Evolutionary conservation across 345 rosid genomes (phyloP).

Genomic region (Gynandropsis gynandra): DNA sequence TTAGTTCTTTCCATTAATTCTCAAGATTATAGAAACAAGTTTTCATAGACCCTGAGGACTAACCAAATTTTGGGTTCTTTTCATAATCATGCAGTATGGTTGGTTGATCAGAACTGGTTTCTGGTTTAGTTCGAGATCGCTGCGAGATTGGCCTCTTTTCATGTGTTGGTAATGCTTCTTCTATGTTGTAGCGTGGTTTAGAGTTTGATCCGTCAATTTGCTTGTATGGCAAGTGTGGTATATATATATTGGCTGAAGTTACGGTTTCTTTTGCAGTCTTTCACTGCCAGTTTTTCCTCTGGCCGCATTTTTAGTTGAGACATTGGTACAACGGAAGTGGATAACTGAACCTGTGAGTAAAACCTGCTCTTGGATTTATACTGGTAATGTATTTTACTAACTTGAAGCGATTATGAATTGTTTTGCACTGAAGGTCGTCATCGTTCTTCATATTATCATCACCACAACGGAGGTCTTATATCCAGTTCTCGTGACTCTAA

Average conservation of each 20-base stretch:
- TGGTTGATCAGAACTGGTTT: conserved; percentile 83
- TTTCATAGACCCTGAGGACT: neutral
- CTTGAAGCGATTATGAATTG: neutral
- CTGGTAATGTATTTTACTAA: neutral
- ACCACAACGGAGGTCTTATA: conserved; percentile 57
- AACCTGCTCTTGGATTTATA: conserved; percentile 3
- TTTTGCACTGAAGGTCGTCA: conserved; percentile 45
- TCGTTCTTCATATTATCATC: conserved; percentile 60
- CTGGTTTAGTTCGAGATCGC: conserved; percentile 85
- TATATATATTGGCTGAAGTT: neutral
- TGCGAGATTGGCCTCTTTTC: conserved; percentile 95
- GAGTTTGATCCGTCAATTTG: neutral
- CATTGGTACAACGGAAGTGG: conserved; percentile 48
- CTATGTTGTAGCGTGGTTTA: conserved; percentile 4
- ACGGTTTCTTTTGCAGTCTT: conserved; percentile 46
- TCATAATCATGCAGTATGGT: conserved; percentile 63
- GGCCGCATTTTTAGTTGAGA: conserved; percentile 74
- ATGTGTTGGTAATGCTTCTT: conserved; percentile 76
- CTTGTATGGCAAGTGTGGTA: neutral
- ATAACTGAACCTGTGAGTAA: conserved; percentile 61
- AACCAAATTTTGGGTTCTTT: conserved; percentile 6
- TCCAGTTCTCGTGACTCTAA: conserved; percentile 78
- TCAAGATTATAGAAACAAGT: neutral
- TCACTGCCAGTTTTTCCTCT: conserved; percentile 75
- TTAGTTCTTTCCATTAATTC: conserved; percentile 21